Base-by-base conservation (phyloP, 1,284 basidiomycete species). In the Rhizopogon hawkerae region DNA sequence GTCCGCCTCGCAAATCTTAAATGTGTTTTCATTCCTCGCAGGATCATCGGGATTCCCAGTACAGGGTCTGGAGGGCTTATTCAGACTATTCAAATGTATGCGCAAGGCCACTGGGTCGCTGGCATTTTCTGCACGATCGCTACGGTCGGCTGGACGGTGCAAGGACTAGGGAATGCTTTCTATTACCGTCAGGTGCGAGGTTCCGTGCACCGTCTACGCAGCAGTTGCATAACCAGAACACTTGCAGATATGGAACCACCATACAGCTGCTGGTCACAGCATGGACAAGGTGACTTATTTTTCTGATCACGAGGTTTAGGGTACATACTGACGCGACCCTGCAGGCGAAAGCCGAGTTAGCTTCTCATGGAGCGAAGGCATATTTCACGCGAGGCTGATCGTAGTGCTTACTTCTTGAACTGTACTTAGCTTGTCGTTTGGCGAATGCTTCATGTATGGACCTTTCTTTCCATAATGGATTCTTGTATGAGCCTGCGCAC, bases 41-140 rank as follows among this genome's bases (percentile, higher is more conserved):
- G 89, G 89, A 83, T 89, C 62, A 82, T 93, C 60, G 90, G 90
- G 54, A 85, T 92, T 55, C 89, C 89, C 13, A 87, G 89, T 52
- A 96, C 94, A 37, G 95, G 95, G 23, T 91, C 90, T 35, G 92
- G 91, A 9, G 95, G 96, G n/a, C 75, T 98, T 41, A 90, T 98
- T 62, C 90, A 92, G 67, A 95, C 86, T 31, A 89, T 96, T 57
- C 74, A 82, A 54, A 82, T 84, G 72, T 90, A 82, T 63, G 72
- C 75, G n/a, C 62, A 68, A 38, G 73, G 76, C 42, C 71, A 75
- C 34, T 74, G 89, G 67, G 79, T 81, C 18, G 85, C 91, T 14
- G 92, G 81, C 45, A 74, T 93, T 45, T 75, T 97, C 47, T 83
- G 89, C 39, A 72, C 82, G 10, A 67, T 98, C 42, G 78, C 92